Percentiles rank a stretch among this genome's conserved stretches.
Evolutionary conservation across 768 basidiomycete species (phyloP).

Genomic region (Lactarius sp.): DNA sequence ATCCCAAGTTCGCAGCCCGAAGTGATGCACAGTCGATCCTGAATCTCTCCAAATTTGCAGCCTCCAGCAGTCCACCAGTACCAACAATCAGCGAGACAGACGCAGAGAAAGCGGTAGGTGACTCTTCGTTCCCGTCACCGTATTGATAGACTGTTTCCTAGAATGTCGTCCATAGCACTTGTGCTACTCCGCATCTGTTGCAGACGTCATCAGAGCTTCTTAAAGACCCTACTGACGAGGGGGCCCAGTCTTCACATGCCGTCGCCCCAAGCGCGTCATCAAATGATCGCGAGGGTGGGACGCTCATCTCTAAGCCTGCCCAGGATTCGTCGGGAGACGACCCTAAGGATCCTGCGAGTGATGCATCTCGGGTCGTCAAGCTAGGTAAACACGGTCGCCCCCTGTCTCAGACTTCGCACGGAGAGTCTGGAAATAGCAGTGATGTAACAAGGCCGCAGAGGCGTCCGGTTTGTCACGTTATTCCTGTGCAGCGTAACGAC

Average conservation of each 20-base stretch:
- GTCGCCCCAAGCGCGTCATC: background rate
- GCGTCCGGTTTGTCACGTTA: constrained; percentile 12
- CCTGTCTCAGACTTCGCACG: constrained; percentile 35
- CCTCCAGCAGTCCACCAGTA: constrained; percentile 30
- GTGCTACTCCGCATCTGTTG: background rate
- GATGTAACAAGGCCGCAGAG: constrained; percentile 11
- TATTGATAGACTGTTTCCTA: background rate
- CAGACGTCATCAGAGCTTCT: background rate
- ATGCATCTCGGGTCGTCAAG: background rate
- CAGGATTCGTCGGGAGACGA: background rate
- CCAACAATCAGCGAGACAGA: constrained; percentile 23
- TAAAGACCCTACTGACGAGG: background rate
- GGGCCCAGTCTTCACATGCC: constrained; percentile 1
- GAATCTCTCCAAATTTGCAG: constrained; percentile 30
- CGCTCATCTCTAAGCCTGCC: background rate
- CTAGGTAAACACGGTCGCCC: constrained; percentile 23
- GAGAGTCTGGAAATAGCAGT: background rate
- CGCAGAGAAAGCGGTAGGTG: constrained; percentile 27
- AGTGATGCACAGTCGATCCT: constrained; percentile 31
- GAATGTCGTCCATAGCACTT: background rate
- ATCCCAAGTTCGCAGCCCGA: constrained; percentile 18
- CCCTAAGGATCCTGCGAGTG: background rate
- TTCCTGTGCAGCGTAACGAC: background rate
- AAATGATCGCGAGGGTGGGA: background rate
- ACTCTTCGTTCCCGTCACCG: background rate